Base-by-base conservation (phyloP, 2,329 filamentous ascomycete species). In the Penicillium sp. region DNA sequence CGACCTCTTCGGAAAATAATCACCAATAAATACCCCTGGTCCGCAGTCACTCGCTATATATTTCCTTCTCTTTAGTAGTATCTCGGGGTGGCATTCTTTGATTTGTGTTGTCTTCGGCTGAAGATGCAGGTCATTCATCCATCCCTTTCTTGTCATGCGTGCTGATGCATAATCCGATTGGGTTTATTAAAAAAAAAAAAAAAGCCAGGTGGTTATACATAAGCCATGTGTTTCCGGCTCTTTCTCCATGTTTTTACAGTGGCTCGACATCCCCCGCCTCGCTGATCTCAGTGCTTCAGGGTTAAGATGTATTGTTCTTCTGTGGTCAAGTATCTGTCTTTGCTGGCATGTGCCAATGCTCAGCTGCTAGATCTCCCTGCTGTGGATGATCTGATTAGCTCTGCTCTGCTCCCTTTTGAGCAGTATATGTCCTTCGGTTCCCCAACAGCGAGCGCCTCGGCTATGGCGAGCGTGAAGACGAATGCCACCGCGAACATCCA, bases 61-160 rank as follows among this genome's bases (percentile, higher is more conserved):
- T 56, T 62, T 57, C 47, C 38, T 58, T 57, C 58, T 55, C 39
- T 60, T 41, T 47, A 56, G 62, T 63, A 47, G 60, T 56, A 63
- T 56, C 48, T 35, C 40, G 53, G 55, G 47, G 61, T 62, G 49
- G 54, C 51, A 62, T 61, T 43, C 57, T 29, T 19, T 43, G 10
- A 23, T 45, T 36, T 44, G 23, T 30, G 36, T 53, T 43, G 41
- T 36, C 51, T 39, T 27, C 19, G 26, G 41, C 32, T 49, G 30
- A 46, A 41, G 42, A 36, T 29, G n/a, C 38, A 48, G 38, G 40
- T 48, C 18, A 32, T 42, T 23, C 23, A 13, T 43, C 30, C 35
- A 47, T 34, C 47, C 53, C 45, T 44, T 47, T 44, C 36, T 51
- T 51, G 51, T 54, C 55, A 61, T 56, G 57, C 48, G 57, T 45